Base-by-base conservation (phyloP, 306 rosid species). In the Boehmeria nivea region DNA sequence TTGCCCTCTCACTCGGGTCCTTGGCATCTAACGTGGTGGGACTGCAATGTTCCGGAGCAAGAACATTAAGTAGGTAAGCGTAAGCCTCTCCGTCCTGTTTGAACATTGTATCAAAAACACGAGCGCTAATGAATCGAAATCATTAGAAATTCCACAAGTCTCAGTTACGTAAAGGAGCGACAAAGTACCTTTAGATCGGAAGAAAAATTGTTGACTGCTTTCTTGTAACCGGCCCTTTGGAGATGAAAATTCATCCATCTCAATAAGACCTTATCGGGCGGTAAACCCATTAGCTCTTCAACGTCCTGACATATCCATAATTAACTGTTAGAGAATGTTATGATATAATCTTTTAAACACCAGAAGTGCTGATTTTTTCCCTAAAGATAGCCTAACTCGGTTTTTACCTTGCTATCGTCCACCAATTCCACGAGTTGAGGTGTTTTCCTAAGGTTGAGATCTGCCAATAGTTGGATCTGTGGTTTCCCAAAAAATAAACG, bases 241-340 rank as follows among this genome's bases (percentile, higher is more conserved):
- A 93, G 90, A 77, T 87, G 99, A 78, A 85, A 93, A 59, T 93
- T 93, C 99, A 93, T 83, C 99, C 99, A 93, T 64, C 80, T 87
- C 57, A 93, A 77, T 21, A 87, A 77, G 44, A 93, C 85, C 72
- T 87, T 93, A 63, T 93, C 96, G 1, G 99, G 99, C 13, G 99
- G 80, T 70, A 85, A 81, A 77, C 67, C 85, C 70, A 93, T 69
- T 75, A 87, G 94, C 83, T 93, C 99, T 80, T 93, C 99, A 61
- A 93, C 83, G 31, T 87, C 96, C 99, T 93, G 73, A 53, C 55
- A 75, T 47, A 59, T 36, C 64, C 16, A 40, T 11, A 4, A 8
- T 40, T 40, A 11, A 40, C 17, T n/a, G n/a, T n/a, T n/a, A n/a
- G n/a, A n/a, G n/a, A n/a, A n/a, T n/a, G n/a, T n/a, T n/a, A n/a